A percentile compares a stretch with the other conserved stretches of the same genome.
Evolutionary conservation across 371 early-diverging fungal genomes (phyloP).

Genomic region (Rhizomucor miehei): DNA sequence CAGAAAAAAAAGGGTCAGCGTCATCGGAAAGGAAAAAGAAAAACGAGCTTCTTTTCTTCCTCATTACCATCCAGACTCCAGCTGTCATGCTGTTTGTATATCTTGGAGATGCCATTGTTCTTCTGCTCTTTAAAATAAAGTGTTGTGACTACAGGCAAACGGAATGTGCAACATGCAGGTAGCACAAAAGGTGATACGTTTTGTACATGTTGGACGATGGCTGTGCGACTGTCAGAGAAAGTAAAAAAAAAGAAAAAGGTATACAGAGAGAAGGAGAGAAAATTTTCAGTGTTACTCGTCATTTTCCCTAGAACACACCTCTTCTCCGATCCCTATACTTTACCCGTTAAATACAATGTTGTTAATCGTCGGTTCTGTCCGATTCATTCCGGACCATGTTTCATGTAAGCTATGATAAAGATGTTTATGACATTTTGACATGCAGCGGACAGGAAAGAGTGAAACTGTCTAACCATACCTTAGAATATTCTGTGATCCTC

Average conservation of each 20-base stretch:
- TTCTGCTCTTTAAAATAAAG: slow-evolving; percentile 51
- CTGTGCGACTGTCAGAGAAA: slow-evolving; percentile 37
- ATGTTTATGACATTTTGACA: too few relatives aligned
- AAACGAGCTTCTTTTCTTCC: background rate
- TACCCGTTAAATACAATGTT: slow-evolving; percentile 42
- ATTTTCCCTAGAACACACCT: too few relatives aligned
- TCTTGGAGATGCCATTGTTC: slow-evolving; percentile 35
- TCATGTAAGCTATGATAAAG: slow-evolving; percentile 37
- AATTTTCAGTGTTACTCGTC: too few relatives aligned
- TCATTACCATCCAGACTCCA: slow-evolving; percentile 56
- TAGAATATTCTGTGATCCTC: slow-evolving; percentile 43
- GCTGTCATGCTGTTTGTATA: slow-evolving; percentile 57
- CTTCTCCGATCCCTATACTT: too few relatives aligned
- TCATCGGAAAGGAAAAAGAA: background rate
- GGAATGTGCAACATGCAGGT: background rate
- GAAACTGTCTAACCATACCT: slow-evolving; percentile 4
- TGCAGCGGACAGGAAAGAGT: background rate
- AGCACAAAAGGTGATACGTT: slow-evolving; percentile 19
- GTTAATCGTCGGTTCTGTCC: slow-evolving; percentile 37
- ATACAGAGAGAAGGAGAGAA: background rate
- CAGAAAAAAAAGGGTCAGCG: background rate
- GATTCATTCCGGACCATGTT: slow-evolving; percentile 46
- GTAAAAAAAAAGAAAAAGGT: background rate
- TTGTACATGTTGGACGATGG: slow-evolving; percentile 51
- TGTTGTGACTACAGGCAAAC: slow-evolving; percentile 53